These are phyloP conservation scores for Gloeostereum incarnatum DNA, from an alignment of 768 basidiomycete species.

Conservation along the genomic window DNA sequence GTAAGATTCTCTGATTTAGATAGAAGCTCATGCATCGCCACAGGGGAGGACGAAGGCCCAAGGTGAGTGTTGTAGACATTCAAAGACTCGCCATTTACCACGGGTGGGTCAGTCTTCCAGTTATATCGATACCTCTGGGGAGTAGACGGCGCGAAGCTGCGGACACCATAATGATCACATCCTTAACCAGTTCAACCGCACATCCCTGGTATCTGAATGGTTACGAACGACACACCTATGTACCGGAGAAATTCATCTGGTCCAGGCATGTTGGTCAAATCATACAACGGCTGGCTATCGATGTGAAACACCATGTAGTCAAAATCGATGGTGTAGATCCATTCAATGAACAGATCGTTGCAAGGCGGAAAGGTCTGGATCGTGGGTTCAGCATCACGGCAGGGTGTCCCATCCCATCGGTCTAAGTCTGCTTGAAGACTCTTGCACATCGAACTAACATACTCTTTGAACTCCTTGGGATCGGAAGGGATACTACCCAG, in stretches of 20 bases:
- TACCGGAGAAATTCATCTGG: slow-evolving; percentile 12
- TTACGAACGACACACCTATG: slow-evolving; percentile 15
- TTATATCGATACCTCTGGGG: slow-evolving; percentile 11
- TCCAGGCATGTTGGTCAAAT: slow-evolving; percentile 6
- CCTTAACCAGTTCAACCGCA: not conserved
- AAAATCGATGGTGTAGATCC: slow-evolving; percentile 19
- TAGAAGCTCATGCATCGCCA: no score
- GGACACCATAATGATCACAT: slow-evolving; percentile 13
- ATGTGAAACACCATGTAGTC: slow-evolving; percentile 17
- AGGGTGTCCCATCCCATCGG: not conserved
- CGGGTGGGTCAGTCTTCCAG: slow-evolving; percentile 12
- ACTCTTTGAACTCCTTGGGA: slow-evolving; percentile 7
- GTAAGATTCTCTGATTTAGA: no score
- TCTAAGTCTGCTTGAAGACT: slow-evolving; percentile 6
- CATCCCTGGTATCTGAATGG: no score
- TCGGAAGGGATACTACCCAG: slow-evolving; percentile 11
- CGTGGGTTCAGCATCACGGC: not conserved
- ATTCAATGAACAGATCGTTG: slow-evolving; percentile 16
- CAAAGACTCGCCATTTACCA: not conserved
- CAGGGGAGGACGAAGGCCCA: no score
- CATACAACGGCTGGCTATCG: slow-evolving; percentile 6
- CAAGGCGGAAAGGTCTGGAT: slow-evolving; percentile 2
- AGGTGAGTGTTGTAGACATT: not conserved
- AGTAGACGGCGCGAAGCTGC: slow-evolving; percentile 3
- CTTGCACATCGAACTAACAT: slow-evolving; percentile 6